Percentiles rank a stretch among this genome's conserved stretches.
phyloP scores from a whole-genome alignment of 352 stramenopile genomes.

The Globisporangium apiculatum region DNA sequence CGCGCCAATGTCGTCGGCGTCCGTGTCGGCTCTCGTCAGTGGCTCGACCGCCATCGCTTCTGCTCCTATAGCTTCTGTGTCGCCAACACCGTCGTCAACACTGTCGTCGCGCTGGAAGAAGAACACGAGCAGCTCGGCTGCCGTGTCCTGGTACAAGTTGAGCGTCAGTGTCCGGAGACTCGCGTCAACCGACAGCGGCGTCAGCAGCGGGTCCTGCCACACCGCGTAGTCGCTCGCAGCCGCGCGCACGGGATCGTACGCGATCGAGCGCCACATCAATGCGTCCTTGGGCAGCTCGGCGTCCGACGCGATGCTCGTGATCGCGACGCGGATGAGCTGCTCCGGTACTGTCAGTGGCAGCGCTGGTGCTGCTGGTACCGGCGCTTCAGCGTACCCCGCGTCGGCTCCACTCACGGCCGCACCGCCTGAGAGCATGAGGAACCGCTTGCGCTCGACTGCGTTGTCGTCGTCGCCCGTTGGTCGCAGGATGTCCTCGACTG shows the following conservation, averaged over 20 bases:
- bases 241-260: constrained; percentile 25
- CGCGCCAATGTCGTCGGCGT: background rate
- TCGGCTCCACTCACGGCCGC: background rate
- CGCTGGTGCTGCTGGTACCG: background rate
- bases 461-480: background rate
- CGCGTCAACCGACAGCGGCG: constrained; percentile 60
- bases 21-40: background rate
- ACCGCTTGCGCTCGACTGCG: constrained; percentile 24
- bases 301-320: constrained; percentile 64
- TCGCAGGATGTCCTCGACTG: constrained; percentile 56
- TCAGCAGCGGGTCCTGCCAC: constrained; percentile 72
- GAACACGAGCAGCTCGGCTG: constrained; percentile 71
- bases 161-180: constrained; percentile 62
- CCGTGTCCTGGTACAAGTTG: constrained; percentile 72
- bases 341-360: constrained; percentile 4
- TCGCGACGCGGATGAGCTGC: constrained; percentile 59
- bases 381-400: constrained; percentile 2
- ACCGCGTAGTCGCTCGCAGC: constrained; percentile 34
- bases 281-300: constrained; percentile 54
- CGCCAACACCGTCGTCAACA: too few species aligned
- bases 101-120: constrained; percentile 44
- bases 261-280: constrained; percentile 33
- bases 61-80: too few species aligned
- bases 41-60: too few species aligned
- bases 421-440: constrained; percentile 62